Conservation (phyloP, 2,329 filamentous ascomycete genomes). For the Lachnellula arida region DNA sequence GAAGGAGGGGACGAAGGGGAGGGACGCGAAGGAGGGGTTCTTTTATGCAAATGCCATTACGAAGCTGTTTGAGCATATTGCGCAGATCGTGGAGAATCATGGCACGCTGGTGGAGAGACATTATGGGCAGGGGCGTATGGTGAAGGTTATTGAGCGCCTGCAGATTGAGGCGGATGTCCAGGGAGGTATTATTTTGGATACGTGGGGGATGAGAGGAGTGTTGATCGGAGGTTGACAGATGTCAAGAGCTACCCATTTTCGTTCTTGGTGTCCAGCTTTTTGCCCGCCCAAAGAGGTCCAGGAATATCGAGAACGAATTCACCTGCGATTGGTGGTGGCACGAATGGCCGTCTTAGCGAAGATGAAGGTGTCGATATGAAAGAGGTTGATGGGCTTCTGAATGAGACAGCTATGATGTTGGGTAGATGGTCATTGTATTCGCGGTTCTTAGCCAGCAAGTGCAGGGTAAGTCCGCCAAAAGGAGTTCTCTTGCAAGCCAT, state of each 20-base stretch:
- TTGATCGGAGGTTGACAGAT: conserved; percentile 85
- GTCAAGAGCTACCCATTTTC: conserved; percentile 98
- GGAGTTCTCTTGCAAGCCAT: conserved; percentile 22
- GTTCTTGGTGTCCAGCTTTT: conserved; percentile 91
- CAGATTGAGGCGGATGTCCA: conserved; percentile 95
- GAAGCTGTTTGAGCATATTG: conserved; percentile 94
- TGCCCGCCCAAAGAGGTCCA: conserved; percentile 62
- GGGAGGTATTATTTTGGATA: conserved; percentile 91
- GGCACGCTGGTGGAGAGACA: conserved; percentile 88
- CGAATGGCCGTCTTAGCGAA: conserved; percentile 61
- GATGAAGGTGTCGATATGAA: conserved; percentile 97
- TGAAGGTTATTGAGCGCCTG: conserved; percentile 83
- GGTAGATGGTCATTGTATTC: conserved; percentile 90
- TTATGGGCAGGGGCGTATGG: conserved; percentile 91
- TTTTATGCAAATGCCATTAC: conserved; percentile 91
- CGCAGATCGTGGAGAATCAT: conserved; percentile 91
- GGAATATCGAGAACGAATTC: conserved; percentile 69
- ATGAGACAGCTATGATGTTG: conserved; percentile 87
- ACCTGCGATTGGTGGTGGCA: conserved; percentile 57
- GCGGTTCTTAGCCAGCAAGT: conserved; percentile 83
- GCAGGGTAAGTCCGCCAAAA: conserved; percentile 54
- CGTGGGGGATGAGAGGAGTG: conserved; percentile 84
- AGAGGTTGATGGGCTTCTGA: conserved; percentile 82
- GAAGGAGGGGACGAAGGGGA: conserved; percentile 58
- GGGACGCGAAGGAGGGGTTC: conserved; percentile 67